Base-by-base conservation (phyloP, 345 rosid genomes). In the Moricandia moricandioides region DNA sequence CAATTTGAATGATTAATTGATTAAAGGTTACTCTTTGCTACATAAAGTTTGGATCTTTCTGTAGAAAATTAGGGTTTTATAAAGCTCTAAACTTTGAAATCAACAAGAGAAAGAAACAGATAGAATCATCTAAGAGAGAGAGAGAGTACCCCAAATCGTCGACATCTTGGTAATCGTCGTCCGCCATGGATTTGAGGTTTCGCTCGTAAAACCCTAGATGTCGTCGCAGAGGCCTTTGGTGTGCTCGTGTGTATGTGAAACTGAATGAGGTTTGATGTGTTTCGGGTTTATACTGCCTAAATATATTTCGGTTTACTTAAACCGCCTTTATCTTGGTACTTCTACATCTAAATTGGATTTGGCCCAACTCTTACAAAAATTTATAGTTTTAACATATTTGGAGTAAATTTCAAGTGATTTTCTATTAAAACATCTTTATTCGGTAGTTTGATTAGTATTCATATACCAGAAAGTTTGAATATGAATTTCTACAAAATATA, bases 111-210 rank as follows among this genome's bases (percentile, higher is more conserved):
- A 45, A n/a, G 30, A 29, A 27, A 58, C 11, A 62, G 11, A 21
- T 1, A 63, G 6, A 64, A 27, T 45, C 13, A 43, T 40, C 35
- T 17, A 21, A 21, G 33, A 9, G 1, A 55, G 49, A 35, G 12
- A 59, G 59, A 34, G 58, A 57, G 9, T 58, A 84, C 87, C 88
- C 91, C 84, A 86, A 72, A 54, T 86, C 89, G 30, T 88, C 91
- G 27, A 84, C 88, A 16, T 88, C 91, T 54, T 76, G 87, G 77
- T 80, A 87, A 34, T 85, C 89, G 0, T 88, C 96, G 74, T 87
- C 91, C 12, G 88, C 96, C 96, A 88, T 86, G 72, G 78, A 75
- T 14, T 66, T 70, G 52, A 47, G 52, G 37, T 11, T 62, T 62
- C 31, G 6, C 69, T 43, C 55, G 52, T 21, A 7, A 65, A 65